phyloP scores from a whole-genome alignment of 768 basidiomycete genomes.

The Rhizopogon vinicolor region DNA sequence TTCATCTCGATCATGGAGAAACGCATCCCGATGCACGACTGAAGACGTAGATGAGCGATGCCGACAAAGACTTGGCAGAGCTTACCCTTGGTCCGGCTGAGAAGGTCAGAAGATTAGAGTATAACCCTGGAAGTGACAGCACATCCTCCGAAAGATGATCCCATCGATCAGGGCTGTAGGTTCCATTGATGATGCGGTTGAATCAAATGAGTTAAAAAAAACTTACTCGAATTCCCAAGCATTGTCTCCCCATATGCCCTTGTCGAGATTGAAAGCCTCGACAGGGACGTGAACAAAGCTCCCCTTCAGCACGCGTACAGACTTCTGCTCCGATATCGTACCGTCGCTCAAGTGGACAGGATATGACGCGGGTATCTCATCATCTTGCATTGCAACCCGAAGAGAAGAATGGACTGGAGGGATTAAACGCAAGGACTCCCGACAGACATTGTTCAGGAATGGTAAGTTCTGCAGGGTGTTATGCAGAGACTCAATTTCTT shows the following conservation, averaged over 20 bases:
- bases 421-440: slow-evolving; percentile 73
- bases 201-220: not conserved
- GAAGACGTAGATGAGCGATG: slow-evolving; percentile 4
- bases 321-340: slow-evolving; percentile 33
- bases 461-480: slow-evolving; percentile 54
- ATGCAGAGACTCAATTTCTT: slow-evolving; percentile 63
- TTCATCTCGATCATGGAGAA: slow-evolving; percentile 87
- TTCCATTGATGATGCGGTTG: not conserved
- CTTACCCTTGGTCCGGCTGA: slow-evolving; percentile 79
- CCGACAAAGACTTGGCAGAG: slow-evolving; percentile 4
- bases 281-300: slow-evolving; percentile 74
- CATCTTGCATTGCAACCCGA: slow-evolving; percentile 73
- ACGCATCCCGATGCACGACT: slow-evolving; percentile 82
- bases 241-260: slow-evolving; percentile 73
- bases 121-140: slow-evolving; percentile 63
- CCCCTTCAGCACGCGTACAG: slow-evolving; percentile 57
- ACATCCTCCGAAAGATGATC: slow-evolving; percentile 69
- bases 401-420: slow-evolving; percentile 81
- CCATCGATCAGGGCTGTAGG: slow-evolving; percentile 74
- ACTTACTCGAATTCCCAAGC: slow-evolving; percentile 79
- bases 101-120: slow-evolving; percentile 67
- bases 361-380: slow-evolving; percentile 67
- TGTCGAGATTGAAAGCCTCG: slow-evolving; percentile 78
- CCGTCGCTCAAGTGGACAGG: slow-evolving; percentile 54
- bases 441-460: slow-evolving; percentile 69